These are phyloP conservation scores for Fusarium sp. DNA, from an alignment of 2,329 filamentous ascomycete genomes.

Conservation along the genomic window DNA sequence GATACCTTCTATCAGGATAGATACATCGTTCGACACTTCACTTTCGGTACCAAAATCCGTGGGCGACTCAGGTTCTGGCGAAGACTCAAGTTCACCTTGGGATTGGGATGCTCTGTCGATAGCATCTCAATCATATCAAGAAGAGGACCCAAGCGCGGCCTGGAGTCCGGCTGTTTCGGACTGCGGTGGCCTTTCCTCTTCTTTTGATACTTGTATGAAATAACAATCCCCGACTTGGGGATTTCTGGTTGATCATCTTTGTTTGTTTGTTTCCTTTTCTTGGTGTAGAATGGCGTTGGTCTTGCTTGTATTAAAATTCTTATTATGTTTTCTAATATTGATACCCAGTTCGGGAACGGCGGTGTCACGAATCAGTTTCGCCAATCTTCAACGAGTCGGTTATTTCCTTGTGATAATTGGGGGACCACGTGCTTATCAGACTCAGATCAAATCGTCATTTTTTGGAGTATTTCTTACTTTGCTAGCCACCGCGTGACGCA, in stretches of 20 bases:
- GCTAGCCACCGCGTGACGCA: constrained; percentile 35
- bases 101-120: constrained; percentile 24
- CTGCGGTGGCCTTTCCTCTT: constrained; percentile 4
- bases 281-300: neutral
- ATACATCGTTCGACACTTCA: constrained; percentile 14
- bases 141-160: constrained; percentile 8
- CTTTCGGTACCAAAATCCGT: neutral
- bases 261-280: neutral
- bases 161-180: constrained; percentile 28
- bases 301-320: neutral
- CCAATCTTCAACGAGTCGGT: neutral
- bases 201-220: constrained; percentile 22
- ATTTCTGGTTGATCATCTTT: neutral
- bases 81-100: constrained; percentile 27
- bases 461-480: constrained; percentile 17
- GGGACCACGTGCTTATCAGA: constrained; percentile 22
- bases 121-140: constrained; percentile 25
- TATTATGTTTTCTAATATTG: neutral
- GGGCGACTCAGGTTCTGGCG: constrained; percentile 26
- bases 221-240: neutral
- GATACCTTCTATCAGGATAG: constrained; percentile 21
- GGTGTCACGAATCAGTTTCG: constrained; percentile 9
- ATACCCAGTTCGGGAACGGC: constrained; percentile 5
- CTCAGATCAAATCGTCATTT: constrained; percentile 8
- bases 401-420: constrained; percentile 31